Evolutionary conservation across 129 eudicot genomes (phyloP).

Genomic region (Dittrichia graveolens): DNA sequence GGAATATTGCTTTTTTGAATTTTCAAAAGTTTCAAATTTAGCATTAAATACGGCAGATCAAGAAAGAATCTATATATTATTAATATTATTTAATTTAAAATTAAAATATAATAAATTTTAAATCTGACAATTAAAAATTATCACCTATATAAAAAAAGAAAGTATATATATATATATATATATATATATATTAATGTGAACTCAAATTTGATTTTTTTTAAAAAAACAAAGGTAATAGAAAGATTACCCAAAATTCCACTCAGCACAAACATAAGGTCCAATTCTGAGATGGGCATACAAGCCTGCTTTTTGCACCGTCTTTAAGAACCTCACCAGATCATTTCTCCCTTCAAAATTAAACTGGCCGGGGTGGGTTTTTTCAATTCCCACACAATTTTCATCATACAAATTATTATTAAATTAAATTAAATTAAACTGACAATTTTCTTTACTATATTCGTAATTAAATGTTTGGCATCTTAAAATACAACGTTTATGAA

Average conservation of each 20-base stretch:
- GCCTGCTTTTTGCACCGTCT: slow-evolving; percentile 84
- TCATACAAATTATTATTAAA: no score
- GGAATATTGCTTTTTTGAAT: background rate
- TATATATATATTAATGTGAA: background rate
- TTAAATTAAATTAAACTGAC: no score
- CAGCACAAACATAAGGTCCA: slow-evolving; percentile 95
- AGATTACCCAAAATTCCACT: slow-evolving; percentile 89
- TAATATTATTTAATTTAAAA: background rate
- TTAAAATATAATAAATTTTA: background rate
- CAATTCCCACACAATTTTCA: slow-evolving; percentile 22
- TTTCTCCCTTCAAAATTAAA: slow-evolving; percentile 85
- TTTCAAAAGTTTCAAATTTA: background rate
- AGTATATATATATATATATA: background rate
- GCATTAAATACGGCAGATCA: background rate
- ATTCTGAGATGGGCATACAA: slow-evolving; percentile 83
- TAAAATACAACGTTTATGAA: background rate
- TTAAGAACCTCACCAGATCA: slow-evolving; percentile 76
- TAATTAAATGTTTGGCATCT: no score
- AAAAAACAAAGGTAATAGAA: background rate
- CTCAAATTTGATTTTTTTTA: background rate
- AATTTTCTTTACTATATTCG: no score
- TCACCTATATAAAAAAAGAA: background rate
- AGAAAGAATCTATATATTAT: slow-evolving; percentile 15
- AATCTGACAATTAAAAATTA: no score
- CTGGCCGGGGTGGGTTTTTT: slow-evolving; percentile 46